A percentile compares a stretch with the other conserved stretches of the same genome.
These are phyloP conservation scores for Forsythia viridissima DNA, from an alignment of 257 asterid species.

Conservation along the genomic window DNA sequence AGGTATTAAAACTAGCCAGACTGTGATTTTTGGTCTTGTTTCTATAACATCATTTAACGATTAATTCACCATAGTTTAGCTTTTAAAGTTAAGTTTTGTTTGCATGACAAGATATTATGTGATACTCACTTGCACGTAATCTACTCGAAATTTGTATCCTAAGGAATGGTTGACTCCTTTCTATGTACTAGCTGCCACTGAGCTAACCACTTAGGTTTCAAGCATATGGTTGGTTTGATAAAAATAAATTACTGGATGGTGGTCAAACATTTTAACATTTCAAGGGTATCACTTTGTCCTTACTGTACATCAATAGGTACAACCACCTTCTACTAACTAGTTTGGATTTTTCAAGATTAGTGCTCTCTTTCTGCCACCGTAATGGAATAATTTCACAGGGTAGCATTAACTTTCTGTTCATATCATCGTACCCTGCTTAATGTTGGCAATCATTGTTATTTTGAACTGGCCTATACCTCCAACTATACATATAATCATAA, in stretches of 20 bases:
- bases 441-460: neutral
- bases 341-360: neutral
- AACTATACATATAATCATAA: too few relatives aligned
- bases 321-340: neutral
- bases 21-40: neutral
- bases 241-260: neutral
- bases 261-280: neutral
- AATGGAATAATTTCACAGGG: neutral
- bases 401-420: neutral
- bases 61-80: neutral
- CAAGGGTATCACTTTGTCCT: neutral
- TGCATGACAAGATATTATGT: neutral
- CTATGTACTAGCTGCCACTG: neutral
- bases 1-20: constrained; percentile 44
- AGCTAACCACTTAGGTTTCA: neutral
- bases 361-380: neutral
- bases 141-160: neutral
- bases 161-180: neutral
- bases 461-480: neutral
- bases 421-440: neutral
- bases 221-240: neutral
- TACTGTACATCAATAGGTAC: neutral
- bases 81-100: neutral
- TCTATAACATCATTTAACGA: neutral
- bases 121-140: neutral